These are phyloP conservation scores for Oenanthe sinensis DNA, from an alignment of 129 eudicot genomes.

Conservation along the genomic window DNA sequence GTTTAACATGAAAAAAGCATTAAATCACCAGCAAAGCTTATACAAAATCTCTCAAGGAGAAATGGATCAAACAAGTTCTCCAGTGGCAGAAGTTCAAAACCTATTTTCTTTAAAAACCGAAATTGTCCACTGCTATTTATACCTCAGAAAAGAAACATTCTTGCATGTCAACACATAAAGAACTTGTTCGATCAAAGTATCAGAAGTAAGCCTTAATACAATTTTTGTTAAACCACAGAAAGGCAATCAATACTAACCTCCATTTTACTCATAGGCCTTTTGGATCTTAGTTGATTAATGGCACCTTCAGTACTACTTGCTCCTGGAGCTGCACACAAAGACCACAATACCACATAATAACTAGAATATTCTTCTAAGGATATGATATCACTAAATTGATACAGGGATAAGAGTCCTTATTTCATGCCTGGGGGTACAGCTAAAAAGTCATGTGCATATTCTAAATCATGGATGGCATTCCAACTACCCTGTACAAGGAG, in stretches of 20 bases:
- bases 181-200: neutral
- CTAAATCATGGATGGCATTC: conserved; percentile 48
- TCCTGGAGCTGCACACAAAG: conserved; percentile 31
- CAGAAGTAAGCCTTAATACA: neutral
- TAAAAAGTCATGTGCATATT: conserved; percentile 40
- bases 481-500: conserved; percentile 42
- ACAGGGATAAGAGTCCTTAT: neutral
- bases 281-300: conserved; percentile 68
- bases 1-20: neutral
- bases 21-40: neutral
- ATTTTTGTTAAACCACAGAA: neutral
- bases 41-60: neutral
- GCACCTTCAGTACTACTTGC: conserved; percentile 77
- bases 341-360: conserved; percentile 11
- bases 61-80: neutral
- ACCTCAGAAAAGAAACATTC: neutral
- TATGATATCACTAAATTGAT: neutral
- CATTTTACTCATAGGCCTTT: conserved; percentile 69
- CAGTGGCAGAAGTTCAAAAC: neutral
- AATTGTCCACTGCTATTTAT: neutral
- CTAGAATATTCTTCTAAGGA: neutral
- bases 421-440: conserved; percentile 45
- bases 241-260: conserved; percentile 44
- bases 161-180: neutral
- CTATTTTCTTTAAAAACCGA: neutral